Base-by-base conservation (phyloP, 2,329 filamentous ascomycete genomes). In the Acephala macrosclerotiorum region DNA sequence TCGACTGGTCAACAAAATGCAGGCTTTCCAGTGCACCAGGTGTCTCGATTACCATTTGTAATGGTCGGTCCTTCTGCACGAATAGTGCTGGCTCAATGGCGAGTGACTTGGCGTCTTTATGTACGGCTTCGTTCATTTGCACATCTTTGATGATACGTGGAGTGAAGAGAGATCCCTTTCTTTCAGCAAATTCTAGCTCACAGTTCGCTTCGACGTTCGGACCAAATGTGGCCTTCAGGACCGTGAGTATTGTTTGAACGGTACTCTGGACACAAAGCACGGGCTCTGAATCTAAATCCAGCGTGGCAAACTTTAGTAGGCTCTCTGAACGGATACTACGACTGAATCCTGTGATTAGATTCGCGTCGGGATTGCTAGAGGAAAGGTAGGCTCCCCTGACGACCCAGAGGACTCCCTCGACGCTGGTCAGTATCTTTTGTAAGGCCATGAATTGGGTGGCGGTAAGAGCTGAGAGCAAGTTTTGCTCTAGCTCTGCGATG, bases 331-430 rank as follows among this genome's bases (percentile, higher is more conserved):
- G 71, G 36, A 74, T 68, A 38, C 65, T 74, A 65, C 75, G 63
- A 62, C 72, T 70, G 36, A 76, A 58, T 33, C 76, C 72, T 18
- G 73, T 65, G 29, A 76, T 59, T 70, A 75, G 71, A n/a, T 74
- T 75, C 1, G 60, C 33, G 29, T 72, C 69, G n/a, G 75, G 75
- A 49, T 71, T 70, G 9, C 49, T 57, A 47, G 73, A 68, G 51
- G 75, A 75, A 71, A 64, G 77, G 53, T 82, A 79, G 3, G 80
- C 81, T 2, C 80, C 81, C 0, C 75, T 74, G 0, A 82, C 83
- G 12, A 86, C 68, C 84, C 85, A 88, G 0, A 87, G 62, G 3
- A 87, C 69, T 2, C 79, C 77, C 36, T 77, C 78, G 0, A 79
- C 75, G 0, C 58, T 66, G 5, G 74, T 72, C 1, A 84, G 73